Conservation (phyloP, 768 basidiomycete genomes). For the Pleurotus cornucopiae region DNA sequence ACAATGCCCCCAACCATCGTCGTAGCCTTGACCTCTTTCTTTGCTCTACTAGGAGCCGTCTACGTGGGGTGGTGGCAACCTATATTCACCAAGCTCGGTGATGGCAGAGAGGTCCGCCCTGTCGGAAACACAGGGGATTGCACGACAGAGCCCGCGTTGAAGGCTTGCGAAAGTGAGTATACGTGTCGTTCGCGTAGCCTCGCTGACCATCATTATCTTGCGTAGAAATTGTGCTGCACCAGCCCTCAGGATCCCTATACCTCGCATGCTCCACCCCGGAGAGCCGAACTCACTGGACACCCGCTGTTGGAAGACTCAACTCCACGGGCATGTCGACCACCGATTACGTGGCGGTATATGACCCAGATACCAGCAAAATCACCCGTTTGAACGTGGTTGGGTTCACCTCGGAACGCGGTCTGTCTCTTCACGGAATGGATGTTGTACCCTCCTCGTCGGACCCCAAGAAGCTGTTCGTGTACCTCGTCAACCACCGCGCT, state of each 20-base stretch:
- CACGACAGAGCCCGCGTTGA: constrained; percentile 42
- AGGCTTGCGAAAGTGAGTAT: constrained; percentile 62
- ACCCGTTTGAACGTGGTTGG: constrained; percentile 27
- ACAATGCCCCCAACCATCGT: constrained; percentile 6
- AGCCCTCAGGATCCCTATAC: constrained; percentile 36
- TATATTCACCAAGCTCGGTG: constrained; percentile 35
- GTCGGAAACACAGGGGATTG: constrained; percentile 45
- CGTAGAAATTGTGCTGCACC: constrained; percentile 39
- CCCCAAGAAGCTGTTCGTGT: constrained; percentile 38
- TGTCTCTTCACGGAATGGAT: constrained; percentile 50
- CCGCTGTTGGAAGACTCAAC: constrained; percentile 27
- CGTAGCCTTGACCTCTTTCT: not conserved
- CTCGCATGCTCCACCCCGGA: constrained; percentile 41
- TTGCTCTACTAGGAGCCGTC: constrained; percentile 35
- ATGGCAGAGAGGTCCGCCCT: constrained; percentile 38
- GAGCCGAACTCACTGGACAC: constrained; percentile 33
- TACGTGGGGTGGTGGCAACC: constrained; percentile 49
- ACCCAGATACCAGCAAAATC: constrained; percentile 28
- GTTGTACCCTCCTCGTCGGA: constrained; percentile 35
- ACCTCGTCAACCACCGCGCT: constrained; percentile 64
- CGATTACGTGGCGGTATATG: constrained; percentile 44
- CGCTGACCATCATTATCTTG: not conserved
- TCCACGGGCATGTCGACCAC: constrained; percentile 21
- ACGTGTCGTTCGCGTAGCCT: not conserved
- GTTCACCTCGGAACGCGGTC: constrained; percentile 24